Evolutionary conservation across 192 early-diverging fungal species (phyloP), one percentile per base, ranked within the genome.

Genomic region (Chytriomyces hyalinus): DNA sequence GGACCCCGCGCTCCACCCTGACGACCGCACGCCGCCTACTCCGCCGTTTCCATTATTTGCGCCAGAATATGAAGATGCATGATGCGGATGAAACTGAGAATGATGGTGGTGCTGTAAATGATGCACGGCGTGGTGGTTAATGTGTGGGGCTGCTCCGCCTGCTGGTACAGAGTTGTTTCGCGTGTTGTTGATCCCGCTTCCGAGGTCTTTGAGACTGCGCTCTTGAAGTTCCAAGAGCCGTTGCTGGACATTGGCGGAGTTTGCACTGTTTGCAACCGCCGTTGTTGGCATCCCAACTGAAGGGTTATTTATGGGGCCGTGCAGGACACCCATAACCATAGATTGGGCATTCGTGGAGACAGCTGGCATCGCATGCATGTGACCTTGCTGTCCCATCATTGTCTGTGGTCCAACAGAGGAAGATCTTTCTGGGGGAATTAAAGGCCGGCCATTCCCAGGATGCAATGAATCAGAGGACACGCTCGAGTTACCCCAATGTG

Each of bases 71-170:
- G 69, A 57, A 22, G 69, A 15, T 11, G 69, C 69, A 71, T 71
- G 69, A 26, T 71, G 69, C 15, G 69, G 69, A 59, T 71, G 69
- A 43, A 71, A 71, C 26, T 71, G 69, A 5, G 69, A 51, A 28
- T 59, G 63, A 36, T 36, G 36, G 3, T 65, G 63, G 26, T 65
- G 63, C 6, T 65, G 63, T 43, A 26, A 26, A 26, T 65, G 69
- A 57, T 71, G 69, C 9, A 71, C 69, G 57, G 57, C 69, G 26
- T 71, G 69, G 50, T 71, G 69, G 26, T 71, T 71, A 44, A 71
- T 71, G 36, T 71, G 69, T 15, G 69, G 69, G 13, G 51, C 69
- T 11, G 49, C 47, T 71, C 49, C 69, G n/a, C 22, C 9, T 13
- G 69, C 20, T 4, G 48, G 17, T 11, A 45, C 17, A 59, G 26